Percentiles rank a stretch among this genome's conserved stretches.
These are phyloP conservation scores for Podila clonocystis DNA, from an alignment of 192 early-diverging fungal genomes.

Conservation along the genomic window DNA sequence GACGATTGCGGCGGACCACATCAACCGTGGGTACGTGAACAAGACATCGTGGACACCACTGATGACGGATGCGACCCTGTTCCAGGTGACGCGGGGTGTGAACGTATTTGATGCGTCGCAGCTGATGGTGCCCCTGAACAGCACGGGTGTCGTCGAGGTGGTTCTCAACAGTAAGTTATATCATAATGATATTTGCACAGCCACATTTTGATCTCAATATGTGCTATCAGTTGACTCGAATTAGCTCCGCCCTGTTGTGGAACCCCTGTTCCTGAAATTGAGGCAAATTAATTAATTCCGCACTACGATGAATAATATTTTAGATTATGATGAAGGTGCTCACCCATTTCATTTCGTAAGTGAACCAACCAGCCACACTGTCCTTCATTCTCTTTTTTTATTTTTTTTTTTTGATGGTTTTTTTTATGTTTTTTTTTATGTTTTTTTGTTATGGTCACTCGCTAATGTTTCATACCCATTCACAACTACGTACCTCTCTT, in stretches of 20 bases:
- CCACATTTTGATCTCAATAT: too few species aligned
- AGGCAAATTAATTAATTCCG: too few species aligned
- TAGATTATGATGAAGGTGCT: slow-evolving; percentile 33
- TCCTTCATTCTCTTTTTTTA: neutral
- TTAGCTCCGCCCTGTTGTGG: too few species aligned
- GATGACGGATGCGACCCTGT: slow-evolving; percentile 22
- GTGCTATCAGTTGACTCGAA: too few species aligned
- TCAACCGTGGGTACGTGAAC: slow-evolving; percentile 34
- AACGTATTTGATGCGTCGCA: slow-evolving; percentile 13
- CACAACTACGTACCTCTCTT: too few species aligned
- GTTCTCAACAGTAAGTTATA: slow-evolving; percentile 28
- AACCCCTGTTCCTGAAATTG: neutral
- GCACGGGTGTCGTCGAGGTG: slow-evolving; percentile 26
- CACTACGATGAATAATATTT: too few species aligned
- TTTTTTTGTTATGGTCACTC: neutral
- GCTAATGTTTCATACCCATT: too few species aligned
- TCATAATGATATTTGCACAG: neutral
- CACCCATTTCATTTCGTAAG: slow-evolving; percentile 54
- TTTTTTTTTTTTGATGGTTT: neutral
- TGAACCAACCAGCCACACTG: neutral
- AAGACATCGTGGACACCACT: slow-evolving; percentile 36
- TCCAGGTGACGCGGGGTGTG: slow-evolving; percentile 19
- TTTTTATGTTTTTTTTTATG: neutral
- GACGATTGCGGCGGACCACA: neutral
- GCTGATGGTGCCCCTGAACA: slow-evolving; percentile 11